Percentiles rank a stretch among this genome's conserved stretches.
Conservation (phyloP, 768 basidiomycete genomes). For the Lactifluus volemus region DNA sequence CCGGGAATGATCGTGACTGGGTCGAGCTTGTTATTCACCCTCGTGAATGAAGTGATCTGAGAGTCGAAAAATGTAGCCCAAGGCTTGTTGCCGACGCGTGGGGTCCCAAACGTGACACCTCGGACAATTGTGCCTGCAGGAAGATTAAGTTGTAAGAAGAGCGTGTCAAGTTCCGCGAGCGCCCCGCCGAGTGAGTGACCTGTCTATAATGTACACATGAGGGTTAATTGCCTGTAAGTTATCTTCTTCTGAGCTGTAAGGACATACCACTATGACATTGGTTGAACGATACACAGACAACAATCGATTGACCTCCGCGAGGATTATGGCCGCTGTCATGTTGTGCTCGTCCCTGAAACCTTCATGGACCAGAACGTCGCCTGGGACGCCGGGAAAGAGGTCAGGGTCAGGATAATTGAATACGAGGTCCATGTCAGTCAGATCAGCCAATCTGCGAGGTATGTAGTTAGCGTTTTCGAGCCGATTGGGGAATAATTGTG, state of each 20-base stretch:
- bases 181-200: constrained; percentile 18
- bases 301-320: constrained; percentile 13
- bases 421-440: constrained; percentile 1
- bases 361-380: neutral
- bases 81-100: constrained; percentile 12
- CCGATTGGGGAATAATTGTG: neutral
- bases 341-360: constrained; percentile 14
- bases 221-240: neutral
- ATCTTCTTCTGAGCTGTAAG: neutral
- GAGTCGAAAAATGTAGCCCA: constrained; percentile 15
- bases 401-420: neutral
- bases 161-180: constrained; percentile 15
- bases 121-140: constrained; percentile 8
- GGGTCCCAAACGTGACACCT: constrained; percentile 19
- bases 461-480: neutral
- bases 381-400: constrained; percentile 11
- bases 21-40: constrained; percentile 17
- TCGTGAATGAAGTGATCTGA: constrained; percentile 13
- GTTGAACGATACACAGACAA: constrained; percentile 6
- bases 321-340: constrained; percentile 14
- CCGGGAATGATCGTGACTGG: constrained; percentile 15
- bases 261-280: constrained; percentile 12
- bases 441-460: constrained; percentile 2
- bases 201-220: neutral
- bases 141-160: constrained; percentile 19